phyloP scores from a whole-genome alignment of 2,329 filamentous ascomycete genomes.

The Colletotrichum agaves region DNA sequence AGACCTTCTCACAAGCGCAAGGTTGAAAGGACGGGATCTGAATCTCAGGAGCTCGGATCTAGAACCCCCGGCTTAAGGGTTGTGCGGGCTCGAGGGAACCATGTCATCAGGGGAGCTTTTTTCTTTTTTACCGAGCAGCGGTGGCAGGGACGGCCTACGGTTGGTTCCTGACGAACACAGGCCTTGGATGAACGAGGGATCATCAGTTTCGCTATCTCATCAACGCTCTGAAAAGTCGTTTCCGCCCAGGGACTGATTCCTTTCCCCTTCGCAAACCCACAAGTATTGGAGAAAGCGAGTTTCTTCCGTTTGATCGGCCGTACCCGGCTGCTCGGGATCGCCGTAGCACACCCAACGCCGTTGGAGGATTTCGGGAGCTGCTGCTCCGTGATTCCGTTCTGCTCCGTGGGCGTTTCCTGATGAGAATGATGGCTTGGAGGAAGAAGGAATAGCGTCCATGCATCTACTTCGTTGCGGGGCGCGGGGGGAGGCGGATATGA shows the following conservation, averaged over 20 bases:
- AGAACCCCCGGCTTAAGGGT: background rate
- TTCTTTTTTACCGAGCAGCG: too few relatives aligned
- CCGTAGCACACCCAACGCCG: background rate
- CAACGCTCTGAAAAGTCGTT: background rate
- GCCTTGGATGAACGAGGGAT: background rate
- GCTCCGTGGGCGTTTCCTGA: background rate
- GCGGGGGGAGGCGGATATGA: background rate
- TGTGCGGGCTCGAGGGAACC: slow-evolving; percentile 10
- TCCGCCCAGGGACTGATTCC: background rate
- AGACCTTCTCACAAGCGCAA: too few relatives aligned
- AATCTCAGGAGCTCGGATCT: too few relatives aligned
- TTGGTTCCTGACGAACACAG: background rate
- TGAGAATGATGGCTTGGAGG: too few relatives aligned
- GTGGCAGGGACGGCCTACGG: background rate
- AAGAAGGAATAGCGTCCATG: background rate
- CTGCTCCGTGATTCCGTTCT: slow-evolving; percentile 23
- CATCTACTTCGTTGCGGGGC: background rate
- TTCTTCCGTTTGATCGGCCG: slow-evolving; percentile 4
- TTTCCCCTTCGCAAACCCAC: background rate
- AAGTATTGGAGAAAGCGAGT: background rate
- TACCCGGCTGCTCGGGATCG: slow-evolving; percentile 9
- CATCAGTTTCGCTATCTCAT: too few relatives aligned
- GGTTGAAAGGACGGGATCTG: background rate
- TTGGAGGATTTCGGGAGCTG: slow-evolving; percentile 12
- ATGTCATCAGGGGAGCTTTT: slow-evolving; percentile 1